phyloP scores from a whole-genome alignment of 495 filamentous ascomycete genomes.

The Pyrenula aspistea region DNA sequence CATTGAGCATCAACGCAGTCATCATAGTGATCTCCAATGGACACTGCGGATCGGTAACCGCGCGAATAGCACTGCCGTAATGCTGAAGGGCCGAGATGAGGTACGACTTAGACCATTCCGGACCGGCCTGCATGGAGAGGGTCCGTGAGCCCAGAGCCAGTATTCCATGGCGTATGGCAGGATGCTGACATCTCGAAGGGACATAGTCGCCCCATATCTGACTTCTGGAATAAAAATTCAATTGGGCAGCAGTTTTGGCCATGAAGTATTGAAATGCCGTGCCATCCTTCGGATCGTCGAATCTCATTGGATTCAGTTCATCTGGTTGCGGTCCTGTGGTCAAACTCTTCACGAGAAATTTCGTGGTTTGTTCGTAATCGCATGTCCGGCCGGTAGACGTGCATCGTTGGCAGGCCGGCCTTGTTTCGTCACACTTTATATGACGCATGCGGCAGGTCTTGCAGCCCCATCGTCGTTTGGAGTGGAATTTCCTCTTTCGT shows the following conservation, averaged over 20 bases:
- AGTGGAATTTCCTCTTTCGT: not conserved
- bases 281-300: not conserved
- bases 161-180: not conserved
- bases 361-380: not conserved
- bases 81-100: not conserved
- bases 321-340: not conserved
- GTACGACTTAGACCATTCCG: not conserved
- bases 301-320: not conserved
- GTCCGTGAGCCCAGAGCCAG: not conserved
- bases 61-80: not conserved
- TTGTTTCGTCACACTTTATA: slow-evolving; percentile 5
- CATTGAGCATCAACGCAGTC: not conserved
- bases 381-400: slow-evolving; percentile 4
- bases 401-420: slow-evolving; percentile 2
- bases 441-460: not conserved
- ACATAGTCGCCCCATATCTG: not conserved
- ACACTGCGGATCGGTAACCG: not conserved
- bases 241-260: not conserved
- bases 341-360: not conserved
- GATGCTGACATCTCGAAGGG: not conserved
- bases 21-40: not conserved
- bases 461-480: not conserved
- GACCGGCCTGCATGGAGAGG: not conserved
- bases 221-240: not conserved
- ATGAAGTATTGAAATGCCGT: not conserved